These are phyloP conservation scores for Exobasidium cylindrosporum DNA, from an alignment of 1,284 basidiomycete species.

Conservation along the genomic window DNA sequence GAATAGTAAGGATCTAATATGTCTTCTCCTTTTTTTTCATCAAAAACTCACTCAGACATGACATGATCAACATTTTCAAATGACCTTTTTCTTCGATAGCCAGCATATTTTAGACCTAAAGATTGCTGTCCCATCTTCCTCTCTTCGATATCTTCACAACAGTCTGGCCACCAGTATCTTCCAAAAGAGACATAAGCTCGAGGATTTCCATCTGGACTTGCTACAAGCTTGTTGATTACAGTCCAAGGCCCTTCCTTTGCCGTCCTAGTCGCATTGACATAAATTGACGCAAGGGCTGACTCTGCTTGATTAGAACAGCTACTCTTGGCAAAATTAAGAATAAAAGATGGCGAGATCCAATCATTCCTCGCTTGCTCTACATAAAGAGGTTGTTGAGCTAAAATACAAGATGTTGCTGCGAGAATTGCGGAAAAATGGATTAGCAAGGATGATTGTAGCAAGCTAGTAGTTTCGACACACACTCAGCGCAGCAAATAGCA, in stretches of 20 bases:
- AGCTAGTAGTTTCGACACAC: too few relatives aligned
- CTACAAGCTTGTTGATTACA: not conserved
- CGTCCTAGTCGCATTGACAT: not conserved
- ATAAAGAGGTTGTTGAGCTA: conserved; percentile 1
- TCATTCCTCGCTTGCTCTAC: not conserved
- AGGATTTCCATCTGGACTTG: conserved; percentile 12
- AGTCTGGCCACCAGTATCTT: conserved; percentile 21
- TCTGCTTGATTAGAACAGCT: not conserved
- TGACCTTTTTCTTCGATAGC: too few relatives aligned
- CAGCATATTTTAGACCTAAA: too few relatives aligned
- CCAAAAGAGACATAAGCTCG: conserved; percentile 21
- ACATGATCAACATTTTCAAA: too few relatives aligned
- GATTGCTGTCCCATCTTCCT: not conserved
- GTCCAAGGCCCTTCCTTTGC: conserved; percentile 2
- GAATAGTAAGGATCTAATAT: too few relatives aligned
- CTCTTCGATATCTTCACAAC: not conserved
- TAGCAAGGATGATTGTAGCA: too few relatives aligned
- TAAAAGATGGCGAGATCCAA: not conserved
- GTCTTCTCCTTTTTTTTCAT: too few relatives aligned
- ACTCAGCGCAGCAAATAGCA: too few relatives aligned
- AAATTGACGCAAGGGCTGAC: not conserved
- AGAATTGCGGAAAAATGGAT: too few relatives aligned
- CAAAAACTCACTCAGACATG: too few relatives aligned
- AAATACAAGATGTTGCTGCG: too few relatives aligned
- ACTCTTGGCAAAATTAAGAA: not conserved